Evolutionary conservation across 129 eudicot genomes (phyloP).

Genomic region (Helianthus annuus): HanXRQr2.0-SUNRISE NC_035442.2:6838725-6839224

Average conservation of each 20-base stretch:
- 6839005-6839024: constrained; percentile 56
- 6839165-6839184: constrained; percentile 74
- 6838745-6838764: constrained; percentile 41
- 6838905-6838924: constrained; percentile 52
- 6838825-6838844: constrained; percentile 6
- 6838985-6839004: constrained; percentile 49
- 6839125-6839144: constrained; percentile 56
- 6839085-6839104: constrained; percentile 67
- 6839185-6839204: background rate
- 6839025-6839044: constrained; percentile 61
- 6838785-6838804: constrained; percentile 30
- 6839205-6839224: background rate
- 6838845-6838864: constrained; percentile 30
- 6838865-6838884: constrained; percentile 55
- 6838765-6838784: constrained; percentile 9
- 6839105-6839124: constrained; percentile 57
- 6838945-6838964: constrained; percentile 4
- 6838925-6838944: constrained; percentile 20
- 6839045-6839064: constrained; percentile 62
- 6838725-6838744: constrained; percentile 52
- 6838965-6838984: background rate
- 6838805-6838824: constrained; percentile 14
- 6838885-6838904: constrained; percentile 29
- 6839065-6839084: constrained; percentile 80
- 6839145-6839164: constrained; percentile 84